These are phyloP conservation scores for Trypanosoma caninum DNA, from an alignment of 208 protist species.

Conservation along the genomic window DNA sequence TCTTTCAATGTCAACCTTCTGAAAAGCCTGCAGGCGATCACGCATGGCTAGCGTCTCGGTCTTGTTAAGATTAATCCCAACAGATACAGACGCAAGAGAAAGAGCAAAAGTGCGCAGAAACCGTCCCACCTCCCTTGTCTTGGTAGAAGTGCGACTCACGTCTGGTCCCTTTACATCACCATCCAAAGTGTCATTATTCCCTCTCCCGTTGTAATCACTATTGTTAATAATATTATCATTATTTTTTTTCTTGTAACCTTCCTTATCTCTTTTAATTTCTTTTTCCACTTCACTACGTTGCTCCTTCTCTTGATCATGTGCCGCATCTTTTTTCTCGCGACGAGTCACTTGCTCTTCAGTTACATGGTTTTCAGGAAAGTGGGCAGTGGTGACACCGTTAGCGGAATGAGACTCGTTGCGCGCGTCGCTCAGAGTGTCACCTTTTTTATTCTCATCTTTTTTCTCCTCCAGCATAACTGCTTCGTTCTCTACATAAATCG, in stretches of 20 bases:
- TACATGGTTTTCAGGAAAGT: too few species aligned
- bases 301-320: constrained; percentile 5
- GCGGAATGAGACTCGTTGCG: too few species aligned
- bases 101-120: constrained; percentile 18
- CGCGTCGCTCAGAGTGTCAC: too few species aligned
- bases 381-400: background rate
- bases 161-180: background rate
- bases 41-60: constrained; percentile 31
- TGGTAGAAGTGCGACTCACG: background rate
- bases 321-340: too few species aligned
- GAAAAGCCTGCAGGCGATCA: constrained; percentile 33
- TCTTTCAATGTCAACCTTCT: constrained; percentile 44
- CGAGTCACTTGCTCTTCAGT: too few species aligned
- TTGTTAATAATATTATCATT: background rate
- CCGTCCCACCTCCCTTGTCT: background rate
- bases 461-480: background rate
- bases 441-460: background rate
- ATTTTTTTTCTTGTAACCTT: constrained; percentile 2
- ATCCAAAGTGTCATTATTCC: background rate
- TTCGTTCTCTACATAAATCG: constrained; percentile 20
- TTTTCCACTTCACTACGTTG: background rate
- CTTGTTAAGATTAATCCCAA: constrained; percentile 33
- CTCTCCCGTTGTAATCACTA: background rate
- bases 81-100: background rate
- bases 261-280: background rate